Base-by-base conservation (phyloP, 108 stramenopile species). In the Skeletonema grethae region DNA sequence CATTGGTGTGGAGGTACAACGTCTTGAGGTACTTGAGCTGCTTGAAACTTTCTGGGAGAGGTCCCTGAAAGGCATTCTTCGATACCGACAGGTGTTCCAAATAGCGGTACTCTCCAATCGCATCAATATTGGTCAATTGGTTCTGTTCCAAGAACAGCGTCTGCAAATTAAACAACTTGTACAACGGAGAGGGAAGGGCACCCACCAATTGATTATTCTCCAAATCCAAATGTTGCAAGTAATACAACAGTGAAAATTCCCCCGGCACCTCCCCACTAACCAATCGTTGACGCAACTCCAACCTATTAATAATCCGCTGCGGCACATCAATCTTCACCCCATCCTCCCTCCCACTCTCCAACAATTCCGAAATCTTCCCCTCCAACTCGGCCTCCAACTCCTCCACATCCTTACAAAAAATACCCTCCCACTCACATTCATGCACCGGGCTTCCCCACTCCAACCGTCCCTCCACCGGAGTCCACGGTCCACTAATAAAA, bases 101-200 rank as follows among this genome's bases (percentile, higher is more conserved):
- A 59, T 69, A 61, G 28, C 63, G 67, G 34, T 77, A 77, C 28
- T 77, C 76, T 0, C 76, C 76, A 32, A 77, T 66, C 3, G 76
- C 69, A 65, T 70, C 69, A 1, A 77, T 63, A 65, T 77, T 70
- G 35, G 73, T 71, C 75, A 81, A 75, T 69, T 77, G 53, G 48
- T 82, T 70, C 72, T 77, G 76, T 64, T 73, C 76, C 58, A 77
- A 56, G 59, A 67, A 77, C 77, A 83, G 57, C 7, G 78, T 79
- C 58, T 81, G 79, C 61, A 77, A 73, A 63, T 85, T 76, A 31
- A 85, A 57, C 56, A 80, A 72, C 61, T 85, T 77, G 72, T 85
- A 82, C 34, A 85, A 57, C 20, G 75, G 75, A n/a, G 57, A 63
- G 50, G 83, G 83, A 13, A 84, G 30, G 2, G 65, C 65, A 5